A percentile compares a stretch with the other conserved stretches of the same genome.
These are phyloP conservation scores for Gaeumannomyces tritici DNA, from an alignment of 2,329 filamentous ascomycete species.

Conservation along the genomic window DNA sequence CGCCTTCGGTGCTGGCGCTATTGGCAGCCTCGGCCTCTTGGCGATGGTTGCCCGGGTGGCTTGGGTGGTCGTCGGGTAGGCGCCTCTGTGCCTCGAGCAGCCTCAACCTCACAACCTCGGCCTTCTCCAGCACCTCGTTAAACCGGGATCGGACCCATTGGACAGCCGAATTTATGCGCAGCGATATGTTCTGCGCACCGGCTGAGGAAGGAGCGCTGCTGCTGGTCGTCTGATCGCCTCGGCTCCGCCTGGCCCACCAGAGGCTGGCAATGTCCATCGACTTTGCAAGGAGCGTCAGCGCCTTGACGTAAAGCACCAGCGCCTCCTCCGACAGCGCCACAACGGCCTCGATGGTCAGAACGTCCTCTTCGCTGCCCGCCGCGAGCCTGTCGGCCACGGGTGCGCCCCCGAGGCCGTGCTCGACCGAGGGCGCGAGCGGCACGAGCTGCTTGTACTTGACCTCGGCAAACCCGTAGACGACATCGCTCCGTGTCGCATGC, in stretches of 20 bases:
- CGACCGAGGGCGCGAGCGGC: slow-evolving; percentile 70
- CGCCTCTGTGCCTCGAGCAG: slow-evolving; percentile 77
- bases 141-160: slow-evolving; percentile 93
- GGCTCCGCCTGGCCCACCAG: slow-evolving; percentile 80
- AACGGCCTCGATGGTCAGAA: slow-evolving; percentile 75
- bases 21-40: slow-evolving; percentile 45
- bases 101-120: slow-evolving; percentile 84
- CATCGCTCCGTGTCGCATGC: slow-evolving; percentile 84
- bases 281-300: slow-evolving; percentile 78
- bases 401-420: slow-evolving; percentile 59
- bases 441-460: slow-evolving; percentile 98
- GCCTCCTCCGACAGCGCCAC: slow-evolving; percentile 89
- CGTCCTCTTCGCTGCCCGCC: slow-evolving; percentile 56
- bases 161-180: slow-evolving; percentile 83
- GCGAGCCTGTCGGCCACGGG: slow-evolving; percentile 35
- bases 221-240: slow-evolving; percentile 40
- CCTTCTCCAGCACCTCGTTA: slow-evolving; percentile 95
- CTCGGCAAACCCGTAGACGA: slow-evolving; percentile 95
- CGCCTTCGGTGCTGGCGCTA: slow-evolving; percentile 63
- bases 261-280: slow-evolving; percentile 90
- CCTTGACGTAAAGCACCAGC: slow-evolving; percentile 91
- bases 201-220: background rate
- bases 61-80: slow-evolving; percentile 75
- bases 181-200: slow-evolving; percentile 42
- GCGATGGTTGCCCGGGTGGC: slow-evolving; percentile 71